Percentiles rank a stretch among this genome's conserved stretches.
These are phyloP conservation scores for Lactifluus pinguis DNA, from an alignment of 768 basidiomycete genomes.

Conservation along the genomic window DNA sequence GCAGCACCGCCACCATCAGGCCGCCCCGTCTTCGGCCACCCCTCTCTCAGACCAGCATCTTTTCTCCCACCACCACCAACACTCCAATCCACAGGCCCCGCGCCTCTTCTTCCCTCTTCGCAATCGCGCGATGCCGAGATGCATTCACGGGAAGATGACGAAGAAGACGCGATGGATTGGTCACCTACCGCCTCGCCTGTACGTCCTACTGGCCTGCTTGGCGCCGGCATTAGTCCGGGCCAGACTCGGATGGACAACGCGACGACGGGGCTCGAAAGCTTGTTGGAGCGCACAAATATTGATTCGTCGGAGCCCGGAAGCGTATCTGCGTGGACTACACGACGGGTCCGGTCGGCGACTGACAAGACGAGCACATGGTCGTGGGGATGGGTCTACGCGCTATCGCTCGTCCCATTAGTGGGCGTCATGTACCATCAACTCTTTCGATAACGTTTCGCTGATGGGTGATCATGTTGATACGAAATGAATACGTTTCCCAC, in stretches of 20 bases:
- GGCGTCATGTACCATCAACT: slow-evolving; percentile 7
- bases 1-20: slow-evolving; percentile 13
- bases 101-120: not conserved
- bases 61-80: slow-evolving; percentile 18
- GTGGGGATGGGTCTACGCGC: slow-evolving; percentile 7
- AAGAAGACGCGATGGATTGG: slow-evolving; percentile 55
- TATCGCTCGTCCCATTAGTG: slow-evolving; percentile 7
- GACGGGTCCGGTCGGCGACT: not conserved
- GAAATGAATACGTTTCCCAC: not conserved
- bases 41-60: slow-evolving; percentile 43
- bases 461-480: too few relatives aligned
- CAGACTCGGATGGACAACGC: too few relatives aligned
- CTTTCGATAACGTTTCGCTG: not conserved
- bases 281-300: slow-evolving; percentile 16
- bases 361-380: not conserved
- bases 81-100: not conserved
- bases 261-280: slow-evolving; percentile 16
- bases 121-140: slow-evolving; percentile 23
- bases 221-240: too few relatives aligned
- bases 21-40: slow-evolving; percentile 62
- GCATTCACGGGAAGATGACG: slow-evolving; percentile 22
- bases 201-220: too few relatives aligned
- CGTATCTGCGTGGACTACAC: not conserved
- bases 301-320: not conserved
- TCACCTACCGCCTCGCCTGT: slow-evolving; percentile 37